Evolutionary conservation across 2,329 filamentous ascomycete genomes (phyloP).

Genomic region (Fusarium staphyleae): DNA sequence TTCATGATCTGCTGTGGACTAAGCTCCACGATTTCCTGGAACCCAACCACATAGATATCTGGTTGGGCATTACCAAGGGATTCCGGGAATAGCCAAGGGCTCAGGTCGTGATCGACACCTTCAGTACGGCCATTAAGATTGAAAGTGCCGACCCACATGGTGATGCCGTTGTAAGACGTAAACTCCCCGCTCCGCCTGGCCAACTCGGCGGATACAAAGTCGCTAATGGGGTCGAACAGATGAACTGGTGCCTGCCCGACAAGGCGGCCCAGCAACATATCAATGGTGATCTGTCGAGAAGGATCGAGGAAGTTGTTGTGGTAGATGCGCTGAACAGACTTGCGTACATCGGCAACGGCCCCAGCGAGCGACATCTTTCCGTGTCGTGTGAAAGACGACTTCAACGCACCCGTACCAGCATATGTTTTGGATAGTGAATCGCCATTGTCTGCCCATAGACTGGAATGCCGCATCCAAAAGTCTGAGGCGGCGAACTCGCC

Average conservation of each 20-base stretch:
- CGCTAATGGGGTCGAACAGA: slow-evolving; percentile 92
- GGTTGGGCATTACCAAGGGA: slow-evolving; percentile 68
- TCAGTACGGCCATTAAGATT: slow-evolving; percentile 90
- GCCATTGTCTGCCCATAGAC: slow-evolving; percentile 96
- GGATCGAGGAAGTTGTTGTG: slow-evolving; percentile 99
- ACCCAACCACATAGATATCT: slow-evolving; percentile 88
- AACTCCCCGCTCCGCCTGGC: slow-evolving; percentile 73
- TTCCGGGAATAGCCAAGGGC: slow-evolving; percentile 81
- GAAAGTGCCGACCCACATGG: slow-evolving; percentile 88
- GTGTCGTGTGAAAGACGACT: slow-evolving; percentile 91
- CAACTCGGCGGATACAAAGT: slow-evolving; percentile 83
- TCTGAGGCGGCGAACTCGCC: slow-evolving; percentile 74
- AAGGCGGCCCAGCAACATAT: slow-evolving; percentile 85
- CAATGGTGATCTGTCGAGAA: slow-evolving; percentile 90
- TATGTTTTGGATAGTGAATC: slow-evolving; percentile 95
- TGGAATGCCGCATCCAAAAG: slow-evolving; percentile 92
- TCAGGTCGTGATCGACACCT: slow-evolving; percentile 80
- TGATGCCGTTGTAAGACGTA: slow-evolving; percentile 75
- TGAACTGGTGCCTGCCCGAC: slow-evolving; percentile 85
- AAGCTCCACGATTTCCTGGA: slow-evolving; percentile 98
- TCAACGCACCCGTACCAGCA: slow-evolving; percentile 92
- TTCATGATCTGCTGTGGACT: slow-evolving; percentile 99
- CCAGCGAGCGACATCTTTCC: slow-evolving; percentile 97
- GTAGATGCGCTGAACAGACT: slow-evolving; percentile 91
- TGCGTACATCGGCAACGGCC: slow-evolving; percentile 91